Conservation (phyloP, 2,329 filamentous ascomycete genomes). For the Triangularia setosa region DNA sequence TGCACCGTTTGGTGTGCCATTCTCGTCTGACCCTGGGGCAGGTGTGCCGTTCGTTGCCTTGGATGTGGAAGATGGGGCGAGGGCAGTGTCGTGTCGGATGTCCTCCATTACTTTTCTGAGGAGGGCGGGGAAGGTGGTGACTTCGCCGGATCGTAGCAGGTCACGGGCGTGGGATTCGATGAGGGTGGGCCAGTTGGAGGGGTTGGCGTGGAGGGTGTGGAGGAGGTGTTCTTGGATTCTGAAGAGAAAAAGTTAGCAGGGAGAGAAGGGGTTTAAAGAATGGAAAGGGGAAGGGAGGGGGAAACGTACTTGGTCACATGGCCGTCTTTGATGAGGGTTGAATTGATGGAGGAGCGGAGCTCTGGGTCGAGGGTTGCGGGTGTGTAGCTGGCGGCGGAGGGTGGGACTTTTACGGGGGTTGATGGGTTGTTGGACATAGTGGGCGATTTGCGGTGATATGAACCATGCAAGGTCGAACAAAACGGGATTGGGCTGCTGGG, state of each 20-base stretch:
- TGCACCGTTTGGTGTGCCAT: conserved; percentile 26
- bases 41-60: conserved; percentile 28
- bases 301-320: conserved; percentile 53
- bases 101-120: conserved; percentile 59
- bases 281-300: conserved; percentile 7
- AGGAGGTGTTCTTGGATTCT: conserved; percentile 64
- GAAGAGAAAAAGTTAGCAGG: conserved; percentile 11
- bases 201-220: conserved; percentile 56
- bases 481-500: no score
- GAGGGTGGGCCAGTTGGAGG: conserved; percentile 58
- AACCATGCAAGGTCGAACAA: no score
- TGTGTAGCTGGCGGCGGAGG: conserved; percentile 56
- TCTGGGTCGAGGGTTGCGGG: conserved; percentile 59
- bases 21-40: conserved; percentile 30
- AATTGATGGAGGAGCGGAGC: conserved; percentile 60
- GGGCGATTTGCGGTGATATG: not conserved
- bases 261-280: conserved; percentile 2
- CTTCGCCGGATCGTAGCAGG: conserved; percentile 58
- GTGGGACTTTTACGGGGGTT: conserved; percentile 55
- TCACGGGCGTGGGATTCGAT: conserved; percentile 57
- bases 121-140: conserved; percentile 57
- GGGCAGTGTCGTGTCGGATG: conserved; percentile 48
- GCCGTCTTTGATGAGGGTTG: conserved; percentile 53
- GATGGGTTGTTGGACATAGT: conserved; percentile 32
- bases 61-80: conserved; percentile 30